A percentile compares a stretch with the other conserved stretches of the same genome.
phyloP scores from a whole-genome alignment of 2,329 filamentous ascomycete genomes.

The Penicillium sumatraense region DNA sequence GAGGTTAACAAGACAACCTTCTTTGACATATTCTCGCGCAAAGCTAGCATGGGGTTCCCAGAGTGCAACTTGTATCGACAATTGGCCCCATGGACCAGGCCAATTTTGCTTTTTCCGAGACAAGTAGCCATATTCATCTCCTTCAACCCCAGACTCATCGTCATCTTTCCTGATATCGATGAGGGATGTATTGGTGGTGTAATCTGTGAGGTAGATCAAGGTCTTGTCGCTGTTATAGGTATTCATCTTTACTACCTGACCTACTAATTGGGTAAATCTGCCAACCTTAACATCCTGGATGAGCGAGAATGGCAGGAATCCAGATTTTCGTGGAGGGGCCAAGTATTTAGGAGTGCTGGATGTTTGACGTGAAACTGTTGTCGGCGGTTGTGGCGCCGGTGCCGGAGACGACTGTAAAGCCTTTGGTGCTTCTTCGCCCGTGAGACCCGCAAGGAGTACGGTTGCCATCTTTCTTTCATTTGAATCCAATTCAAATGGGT shows the following conservation, averaged over 20 bases:
- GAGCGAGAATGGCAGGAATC: constrained; percentile 54
- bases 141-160: constrained; percentile 47
- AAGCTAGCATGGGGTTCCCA: constrained; percentile 69
- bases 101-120: constrained; percentile 54
- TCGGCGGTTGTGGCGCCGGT: neutral
- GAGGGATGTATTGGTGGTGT: constrained; percentile 72
- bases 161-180: constrained; percentile 55
- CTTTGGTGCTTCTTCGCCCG: neutral
- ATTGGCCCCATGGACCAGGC: constrained; percentile 74
- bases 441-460: constrained; percentile 29
- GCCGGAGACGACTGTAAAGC: constrained; percentile 1
- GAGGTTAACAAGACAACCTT: constrained; percentile 67
- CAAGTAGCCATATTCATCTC: constrained; percentile 63
- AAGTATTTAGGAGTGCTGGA: constrained; percentile 17
- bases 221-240: constrained; percentile 50
- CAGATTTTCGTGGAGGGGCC: constrained; percentile 3
- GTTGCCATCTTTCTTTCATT: constrained; percentile 36
- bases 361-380: neutral
- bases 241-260: constrained; percentile 68
- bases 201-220: constrained; percentile 79
- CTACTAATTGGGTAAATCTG: constrained; percentile 71
- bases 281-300: constrained; percentile 65
- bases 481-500: constrained; percentile 28
- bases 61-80: constrained; percentile 72
- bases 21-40: constrained; percentile 60